Percentiles rank a stretch among this genome's conserved stretches.
phyloP scores from a whole-genome alignment of 2,329 filamentous ascomycete genomes.

The Alternaria panax region DNA sequence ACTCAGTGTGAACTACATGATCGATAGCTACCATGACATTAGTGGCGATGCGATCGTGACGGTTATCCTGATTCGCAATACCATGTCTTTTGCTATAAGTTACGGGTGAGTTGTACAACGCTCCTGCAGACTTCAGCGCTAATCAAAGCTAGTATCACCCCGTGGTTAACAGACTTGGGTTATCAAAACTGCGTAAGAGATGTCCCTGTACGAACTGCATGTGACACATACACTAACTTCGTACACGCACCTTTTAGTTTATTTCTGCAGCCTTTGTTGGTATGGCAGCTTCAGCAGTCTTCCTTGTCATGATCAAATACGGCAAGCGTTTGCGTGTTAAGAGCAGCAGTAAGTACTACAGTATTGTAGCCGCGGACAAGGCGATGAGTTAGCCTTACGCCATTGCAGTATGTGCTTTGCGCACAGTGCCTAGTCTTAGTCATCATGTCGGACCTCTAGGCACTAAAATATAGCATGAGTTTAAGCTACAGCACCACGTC shows the following conservation, averaged over 20 bases:
- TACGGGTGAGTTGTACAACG: slow-evolving; percentile 51
- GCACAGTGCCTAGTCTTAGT: too few species aligned
- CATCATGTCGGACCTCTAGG: too few species aligned
- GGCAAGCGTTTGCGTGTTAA: slow-evolving; percentile 52
- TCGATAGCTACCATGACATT: slow-evolving; percentile 59
- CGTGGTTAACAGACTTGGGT: slow-evolving; percentile 55
- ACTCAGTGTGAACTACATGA: slow-evolving; percentile 56
- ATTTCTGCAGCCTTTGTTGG: slow-evolving; percentile 54
- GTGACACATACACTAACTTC: too few species aligned
- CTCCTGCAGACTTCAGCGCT: neutral
- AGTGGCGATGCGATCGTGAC: slow-evolving; percentile 60
- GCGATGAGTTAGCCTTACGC: neutral
- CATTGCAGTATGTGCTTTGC: neutral
- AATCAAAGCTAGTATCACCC: slow-evolving; percentile 44
- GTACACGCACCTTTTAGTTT: slow-evolving; percentile 30
- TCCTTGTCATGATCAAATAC: slow-evolving; percentile 58
- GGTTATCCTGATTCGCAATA: slow-evolving; percentile 60
- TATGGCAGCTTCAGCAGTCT: slow-evolving; percentile 49
- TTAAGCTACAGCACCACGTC: neutral
- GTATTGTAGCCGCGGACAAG: slow-evolving; percentile 33
- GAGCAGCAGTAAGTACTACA: slow-evolving; percentile 44
- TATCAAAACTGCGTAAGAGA: slow-evolving; percentile 48
- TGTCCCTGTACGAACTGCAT: too few species aligned
- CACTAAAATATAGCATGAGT: neutral
- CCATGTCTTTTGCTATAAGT: slow-evolving; percentile 59